Conservation (phyloP, 192 early-diverging fungal genomes). For the Coemansia sp. region DNA sequence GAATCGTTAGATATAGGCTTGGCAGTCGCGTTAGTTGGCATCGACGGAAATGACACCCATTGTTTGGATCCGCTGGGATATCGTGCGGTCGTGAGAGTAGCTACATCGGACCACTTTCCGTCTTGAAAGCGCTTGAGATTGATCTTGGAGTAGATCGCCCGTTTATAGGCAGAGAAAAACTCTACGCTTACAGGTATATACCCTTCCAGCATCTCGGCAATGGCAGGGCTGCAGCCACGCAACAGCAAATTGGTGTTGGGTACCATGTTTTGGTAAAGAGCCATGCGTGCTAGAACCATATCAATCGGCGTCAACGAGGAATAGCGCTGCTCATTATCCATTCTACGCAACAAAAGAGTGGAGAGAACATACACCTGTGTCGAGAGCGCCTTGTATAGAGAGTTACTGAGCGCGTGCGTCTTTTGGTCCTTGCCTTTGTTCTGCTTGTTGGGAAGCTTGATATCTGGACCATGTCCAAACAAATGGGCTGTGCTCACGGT, state of each 20-base stretch:
- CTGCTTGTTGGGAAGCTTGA: background rate
- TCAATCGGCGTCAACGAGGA: conserved; percentile 16
- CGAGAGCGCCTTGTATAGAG: conserved; percentile 40
- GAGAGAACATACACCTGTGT: conserved; percentile 37
- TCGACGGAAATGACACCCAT: conserved; percentile 31
- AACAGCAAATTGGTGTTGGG: conserved; percentile 23
- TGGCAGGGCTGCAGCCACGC: conserved; percentile 8
- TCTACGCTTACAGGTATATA: conserved; percentile 29
- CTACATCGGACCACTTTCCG: conserved; percentile 26
- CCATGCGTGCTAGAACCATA: conserved; percentile 17
- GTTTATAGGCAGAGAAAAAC: conserved; percentile 29
- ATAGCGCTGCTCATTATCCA: conserved; percentile 22
- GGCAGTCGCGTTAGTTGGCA: background rate
- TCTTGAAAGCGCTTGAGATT: conserved; percentile 26
- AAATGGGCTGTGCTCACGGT: background rate
- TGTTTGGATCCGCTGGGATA: conserved; percentile 38
- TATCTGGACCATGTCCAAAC: background rate
- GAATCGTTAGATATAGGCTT: background rate
- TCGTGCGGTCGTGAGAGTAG: conserved; percentile 20
- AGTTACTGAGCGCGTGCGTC: conserved; percentile 18
- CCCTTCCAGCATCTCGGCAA: conserved; percentile 17
- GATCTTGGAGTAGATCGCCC: conserved; percentile 35
- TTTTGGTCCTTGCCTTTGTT: conserved; percentile 11
- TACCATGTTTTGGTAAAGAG: conserved; percentile 13
- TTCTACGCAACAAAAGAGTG: conserved; percentile 22